A percentile compares a stretch with the other conserved stretches of the same genome.
These are phyloP conservation scores for Euphrasia confusa DNA, from an alignment of 257 asterid genomes.

Conservation along the genomic window DNA sequence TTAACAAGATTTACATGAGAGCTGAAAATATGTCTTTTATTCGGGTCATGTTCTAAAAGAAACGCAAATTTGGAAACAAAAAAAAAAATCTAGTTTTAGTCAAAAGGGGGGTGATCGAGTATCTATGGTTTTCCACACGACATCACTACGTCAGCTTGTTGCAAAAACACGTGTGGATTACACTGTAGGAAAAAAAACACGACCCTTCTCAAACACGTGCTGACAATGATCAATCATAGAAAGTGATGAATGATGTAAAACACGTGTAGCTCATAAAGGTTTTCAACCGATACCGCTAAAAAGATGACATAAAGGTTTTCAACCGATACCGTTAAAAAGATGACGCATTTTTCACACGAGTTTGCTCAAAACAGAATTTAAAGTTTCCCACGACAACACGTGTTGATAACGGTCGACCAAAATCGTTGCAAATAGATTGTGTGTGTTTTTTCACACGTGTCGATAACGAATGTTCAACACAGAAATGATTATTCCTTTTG, in stretches of 20 bases:
- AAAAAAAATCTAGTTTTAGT: constrained; percentile 7
- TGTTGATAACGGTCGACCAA: constrained; percentile 1
- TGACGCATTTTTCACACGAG: neutral
- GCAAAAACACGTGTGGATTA: constrained; percentile 11
- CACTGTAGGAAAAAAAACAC: neutral
- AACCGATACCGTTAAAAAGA: neutral
- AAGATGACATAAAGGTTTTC: neutral
- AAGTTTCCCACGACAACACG: neutral
- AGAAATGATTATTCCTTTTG: no score
- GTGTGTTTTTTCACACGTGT: neutral
- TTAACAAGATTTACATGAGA: neutral
- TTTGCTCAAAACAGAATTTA: neutral
- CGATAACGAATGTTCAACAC: neutral
- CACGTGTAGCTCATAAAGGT: neutral
- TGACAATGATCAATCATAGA: neutral
- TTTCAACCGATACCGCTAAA: neutral
- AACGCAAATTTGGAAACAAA: neutral
- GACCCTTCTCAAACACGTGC: constrained; percentile 5
- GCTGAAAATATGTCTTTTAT: neutral
- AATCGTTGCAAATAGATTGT: neutral
- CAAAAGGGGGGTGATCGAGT: neutral
- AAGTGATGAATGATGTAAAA: neutral
- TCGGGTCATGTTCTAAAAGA: neutral
- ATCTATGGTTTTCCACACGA: constrained; percentile 1
- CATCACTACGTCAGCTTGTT: neutral